Evolutionary conservation across 208 protist genomes (phyloP).

Genomic region (Blastocrithidia nonstop): DNA sequence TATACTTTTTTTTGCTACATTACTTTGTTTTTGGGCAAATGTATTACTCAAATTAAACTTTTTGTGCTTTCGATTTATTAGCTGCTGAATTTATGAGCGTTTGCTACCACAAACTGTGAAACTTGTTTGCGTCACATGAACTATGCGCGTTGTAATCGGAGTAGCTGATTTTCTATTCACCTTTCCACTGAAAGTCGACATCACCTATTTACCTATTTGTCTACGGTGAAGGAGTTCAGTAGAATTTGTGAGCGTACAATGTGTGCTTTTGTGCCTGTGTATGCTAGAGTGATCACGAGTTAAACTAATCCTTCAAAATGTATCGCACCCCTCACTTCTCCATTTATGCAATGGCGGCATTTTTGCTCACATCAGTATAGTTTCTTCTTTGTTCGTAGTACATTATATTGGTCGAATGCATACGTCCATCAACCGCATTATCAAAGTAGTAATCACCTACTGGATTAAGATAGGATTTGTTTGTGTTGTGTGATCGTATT

Average conservation of each 20-base stretch:
- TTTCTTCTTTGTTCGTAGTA: no score
- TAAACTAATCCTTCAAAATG: slow-evolving; percentile 62
- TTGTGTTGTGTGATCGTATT: no score
- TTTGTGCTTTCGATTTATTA: no score
- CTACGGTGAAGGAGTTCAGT: slow-evolving; percentile 48
- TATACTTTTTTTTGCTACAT: background rate
- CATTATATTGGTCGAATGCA: no score
- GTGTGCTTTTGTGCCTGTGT: slow-evolving; percentile 57
- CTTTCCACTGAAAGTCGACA: slow-evolving; percentile 74
- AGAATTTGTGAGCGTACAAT: slow-evolving; percentile 74
- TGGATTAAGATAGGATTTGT: no score
- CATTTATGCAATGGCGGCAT: slow-evolving; percentile 47
- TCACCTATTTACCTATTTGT: slow-evolving; percentile 61
- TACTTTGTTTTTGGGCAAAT: background rate
- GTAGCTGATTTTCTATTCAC: slow-evolving; percentile 63
- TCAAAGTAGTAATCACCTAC: no score
- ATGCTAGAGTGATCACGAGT: slow-evolving; percentile 55
- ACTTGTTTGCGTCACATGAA: slow-evolving; percentile 1
- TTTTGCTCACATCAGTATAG: no score
- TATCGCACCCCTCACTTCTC: slow-evolving; percentile 78
- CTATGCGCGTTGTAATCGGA: slow-evolving; percentile 37
- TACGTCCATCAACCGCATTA: no score
- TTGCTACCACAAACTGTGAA: background rate
- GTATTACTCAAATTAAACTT: background rate
- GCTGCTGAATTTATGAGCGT: background rate